Conservation (phyloP, 306 rosid species). For the Chamaecrista fasciculata region DNA sequence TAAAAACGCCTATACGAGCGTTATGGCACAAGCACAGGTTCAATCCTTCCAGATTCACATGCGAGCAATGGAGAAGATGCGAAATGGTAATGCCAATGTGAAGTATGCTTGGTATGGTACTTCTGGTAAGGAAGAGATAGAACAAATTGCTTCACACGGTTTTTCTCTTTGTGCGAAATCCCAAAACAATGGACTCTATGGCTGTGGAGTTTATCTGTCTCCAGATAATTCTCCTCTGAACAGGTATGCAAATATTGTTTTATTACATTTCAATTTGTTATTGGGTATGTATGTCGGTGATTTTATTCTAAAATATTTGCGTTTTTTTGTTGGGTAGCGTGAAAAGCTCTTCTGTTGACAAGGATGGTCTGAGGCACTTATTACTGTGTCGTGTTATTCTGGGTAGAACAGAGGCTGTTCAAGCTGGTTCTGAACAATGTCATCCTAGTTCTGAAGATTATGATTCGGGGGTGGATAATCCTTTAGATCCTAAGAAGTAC, state of each 20-base stretch:
- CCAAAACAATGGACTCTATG: slow-evolving; percentile 31
- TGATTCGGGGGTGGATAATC: slow-evolving; percentile 72
- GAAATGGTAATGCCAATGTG: slow-evolving; percentile 59
- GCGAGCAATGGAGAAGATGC: slow-evolving; percentile 49
- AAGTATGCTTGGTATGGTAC: slow-evolving; percentile 74
- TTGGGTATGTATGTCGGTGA: not conserved
- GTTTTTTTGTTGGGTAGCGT: slow-evolving; percentile 37
- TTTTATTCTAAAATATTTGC: not conserved
- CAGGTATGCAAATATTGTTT: slow-evolving; percentile 38
- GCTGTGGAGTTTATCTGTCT: slow-evolving; percentile 52
- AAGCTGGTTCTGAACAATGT: slow-evolving; percentile 50
- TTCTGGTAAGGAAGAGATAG: slow-evolving; percentile 44
- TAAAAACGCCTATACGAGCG: slow-evolving; percentile 36
- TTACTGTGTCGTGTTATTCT: slow-evolving; percentile 75
- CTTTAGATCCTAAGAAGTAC: slow-evolving; percentile 51
- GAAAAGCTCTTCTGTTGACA: slow-evolving; percentile 42
- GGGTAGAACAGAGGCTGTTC: slow-evolving; percentile 66
- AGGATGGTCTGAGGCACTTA: slow-evolving; percentile 63
- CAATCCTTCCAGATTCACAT: slow-evolving; percentile 53
- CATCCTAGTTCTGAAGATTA: slow-evolving; percentile 61
- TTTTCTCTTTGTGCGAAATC: slow-evolving; percentile 41
- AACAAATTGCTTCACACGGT: slow-evolving; percentile 55
- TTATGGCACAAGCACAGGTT: slow-evolving; percentile 50
- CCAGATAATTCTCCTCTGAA: slow-evolving; percentile 67
- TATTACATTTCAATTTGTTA: not conserved